phyloP scores from a whole-genome alignment of 495 filamentous ascomycete genomes.

The Xylaria bambusicola region DNA sequence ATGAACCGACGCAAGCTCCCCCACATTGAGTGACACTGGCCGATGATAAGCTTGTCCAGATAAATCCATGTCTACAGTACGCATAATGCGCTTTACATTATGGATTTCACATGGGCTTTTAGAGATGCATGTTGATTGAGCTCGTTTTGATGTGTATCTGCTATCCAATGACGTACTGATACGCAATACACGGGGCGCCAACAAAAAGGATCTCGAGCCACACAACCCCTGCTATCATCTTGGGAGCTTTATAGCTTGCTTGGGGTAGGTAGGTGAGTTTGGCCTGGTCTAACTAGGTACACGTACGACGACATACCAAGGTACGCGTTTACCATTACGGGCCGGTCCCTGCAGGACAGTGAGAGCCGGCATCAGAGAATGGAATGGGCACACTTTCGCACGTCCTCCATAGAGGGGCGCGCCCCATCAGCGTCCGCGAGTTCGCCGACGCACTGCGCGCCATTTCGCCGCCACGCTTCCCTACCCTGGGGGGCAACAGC shows the following conservation, averaged over 20 bases:
- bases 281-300: no score
- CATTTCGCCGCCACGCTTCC: slow-evolving; percentile 51
- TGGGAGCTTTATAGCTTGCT: no score
- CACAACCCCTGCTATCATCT: no score
- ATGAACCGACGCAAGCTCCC: neutral
- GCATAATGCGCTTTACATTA: no score
- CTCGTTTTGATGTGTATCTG: neutral
- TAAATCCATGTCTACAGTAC: no score
- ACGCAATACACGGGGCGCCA: slow-evolving; percentile 3
- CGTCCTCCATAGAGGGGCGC: slow-evolving; percentile 42
- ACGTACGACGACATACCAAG: no score
- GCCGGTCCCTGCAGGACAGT: neutral
- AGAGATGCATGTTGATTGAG: neutral
- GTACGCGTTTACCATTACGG: neutral
- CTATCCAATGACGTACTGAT: slow-evolving; percentile 18
- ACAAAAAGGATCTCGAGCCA: neutral
- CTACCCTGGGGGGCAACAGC: slow-evolving; percentile 18
- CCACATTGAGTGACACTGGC: neutral
- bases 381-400: slow-evolving; percentile 46
- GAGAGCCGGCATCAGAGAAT: slow-evolving; percentile 26
- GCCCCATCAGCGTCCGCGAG: slow-evolving; percentile 52
- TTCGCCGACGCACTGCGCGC: slow-evolving; percentile 55
- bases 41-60: slow-evolving; percentile 10
- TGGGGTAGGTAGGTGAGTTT: no score
- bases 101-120: neutral